Evolutionary conservation across 441 rosid genomes (phyloP), one percentile per base, ranked within the genome.

Genomic region (Erodium texanum): DNA sequence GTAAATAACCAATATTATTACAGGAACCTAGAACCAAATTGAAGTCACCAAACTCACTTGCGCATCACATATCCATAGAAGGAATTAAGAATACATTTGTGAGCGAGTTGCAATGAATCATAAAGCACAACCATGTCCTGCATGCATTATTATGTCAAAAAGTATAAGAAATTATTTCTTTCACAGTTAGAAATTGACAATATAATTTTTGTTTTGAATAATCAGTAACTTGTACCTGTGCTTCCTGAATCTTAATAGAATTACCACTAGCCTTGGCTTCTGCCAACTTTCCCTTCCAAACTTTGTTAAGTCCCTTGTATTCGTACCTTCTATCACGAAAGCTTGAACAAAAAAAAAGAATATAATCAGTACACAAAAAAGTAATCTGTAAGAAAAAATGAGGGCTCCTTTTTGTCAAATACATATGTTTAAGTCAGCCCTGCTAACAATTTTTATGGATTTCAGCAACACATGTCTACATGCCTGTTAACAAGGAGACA

Each of bases 1-100:
- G 56, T 38, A 73, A 65, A 19, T 23, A 68, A 69, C 45, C 64
- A 56, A 56, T 29, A 65, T 52, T 16, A 66, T 38, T 11, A 68
- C 62, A 64, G 62, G 59, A 72, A 68, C 71, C 68, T 19, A 64
- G 24, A 75, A 70, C 67, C 36, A 67, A 61, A 36, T 38, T 9
- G 64, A 77, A 69, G 69, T 61, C 24, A 70, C 72, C 43, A 45
- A 56, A 80, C 99, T 86, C 76, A 94, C 99, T 94, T 94, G 82
- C 97, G 97, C 99, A 94, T 94, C 81, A 94, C 99, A 83, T 95
- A 95, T 82, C 99, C 99, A 79, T 95, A 95, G 80, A 92, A 95
- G 34, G 99, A 95, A 82, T 95, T 95, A 75, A 92, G 98, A 19
- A 92, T 95, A 73, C 97, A 90, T 80, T 95, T 95, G 81, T 92